Conservation (phyloP, 768 basidiomycete species). For the Sistotremastrum suecicum region DNA sequence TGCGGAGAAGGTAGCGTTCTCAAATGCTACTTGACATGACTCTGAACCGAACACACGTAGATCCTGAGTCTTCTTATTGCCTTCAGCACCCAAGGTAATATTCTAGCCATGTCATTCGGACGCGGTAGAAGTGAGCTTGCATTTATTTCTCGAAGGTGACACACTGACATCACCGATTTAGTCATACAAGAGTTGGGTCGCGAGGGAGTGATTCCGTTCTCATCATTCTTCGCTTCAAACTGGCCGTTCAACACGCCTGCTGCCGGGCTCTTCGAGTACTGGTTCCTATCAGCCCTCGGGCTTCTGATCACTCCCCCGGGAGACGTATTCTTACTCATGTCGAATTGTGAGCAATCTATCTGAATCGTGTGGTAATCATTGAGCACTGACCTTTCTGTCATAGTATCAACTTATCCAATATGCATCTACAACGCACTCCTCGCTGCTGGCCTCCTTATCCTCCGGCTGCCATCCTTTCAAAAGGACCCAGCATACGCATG, state of each 20-base stretch:
- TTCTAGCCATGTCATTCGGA: conserved; percentile 52
- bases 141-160: too few species aligned
- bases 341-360: conserved; percentile 3
- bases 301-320: conserved; percentile 12
- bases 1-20: conserved; percentile 27
- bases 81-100: conserved; percentile 48
- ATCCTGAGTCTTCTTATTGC: conserved; percentile 47
- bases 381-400: neutral
- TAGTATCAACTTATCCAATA: conserved; percentile 12
- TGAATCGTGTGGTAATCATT: neutral
- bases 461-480: conserved; percentile 2
- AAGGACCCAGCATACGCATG: neutral
- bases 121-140: conserved; percentile 27
- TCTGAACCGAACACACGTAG: too few species aligned
- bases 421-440: conserved; percentile 12
- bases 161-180: neutral
- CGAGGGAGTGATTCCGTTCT: conserved; percentile 14
- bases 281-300: conserved; percentile 9
- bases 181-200: conserved; percentile 14
- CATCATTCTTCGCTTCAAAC: conserved; percentile 12
- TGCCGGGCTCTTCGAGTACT: conserved; percentile 11
- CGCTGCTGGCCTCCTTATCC: conserved; percentile 7
- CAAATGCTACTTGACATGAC: too few species aligned
- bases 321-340: conserved; percentile 11
- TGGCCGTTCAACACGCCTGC: conserved; percentile 14